These are phyloP conservation scores for Davidsoniella virescens DNA, from an alignment of 2,329 filamentous ascomycete genomes.

Conservation along the genomic window DNA sequence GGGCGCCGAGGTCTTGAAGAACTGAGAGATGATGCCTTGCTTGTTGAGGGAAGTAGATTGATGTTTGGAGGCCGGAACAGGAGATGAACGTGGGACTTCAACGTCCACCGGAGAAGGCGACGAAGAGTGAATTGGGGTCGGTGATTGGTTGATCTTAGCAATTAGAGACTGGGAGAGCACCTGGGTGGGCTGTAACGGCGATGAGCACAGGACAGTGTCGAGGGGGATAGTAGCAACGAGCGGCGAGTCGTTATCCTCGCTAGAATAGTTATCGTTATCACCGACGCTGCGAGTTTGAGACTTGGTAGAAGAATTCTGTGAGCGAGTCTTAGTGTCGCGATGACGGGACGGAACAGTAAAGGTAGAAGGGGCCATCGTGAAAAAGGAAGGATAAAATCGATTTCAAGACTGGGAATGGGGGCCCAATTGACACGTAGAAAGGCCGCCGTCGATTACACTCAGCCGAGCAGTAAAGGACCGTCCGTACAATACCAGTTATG, in stretches of 20 bases:
- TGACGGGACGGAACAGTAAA: background rate
- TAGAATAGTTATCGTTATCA: background rate
- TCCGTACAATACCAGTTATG: too few relatives aligned
- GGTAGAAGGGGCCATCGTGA: background rate
- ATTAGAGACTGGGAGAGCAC: constrained; percentile 19
- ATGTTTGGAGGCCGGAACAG: constrained; percentile 23
- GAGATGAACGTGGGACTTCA: constrained; percentile 84
- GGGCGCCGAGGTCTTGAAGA: constrained; percentile 9
- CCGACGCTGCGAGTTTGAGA: background rate
- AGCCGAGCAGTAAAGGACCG: too few relatives aligned
- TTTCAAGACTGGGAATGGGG: too few relatives aligned
- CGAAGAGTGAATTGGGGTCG: constrained; percentile 22
- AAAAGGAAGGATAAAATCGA: background rate
- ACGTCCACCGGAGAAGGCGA: constrained; percentile 30
- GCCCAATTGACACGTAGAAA: too few relatives aligned
- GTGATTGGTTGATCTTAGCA: constrained; percentile 1
- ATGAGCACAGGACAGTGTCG: constrained; percentile 30
- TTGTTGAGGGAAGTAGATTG: constrained; percentile 13
- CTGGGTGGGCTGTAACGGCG: constrained; percentile 30
- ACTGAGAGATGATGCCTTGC: constrained; percentile 23
- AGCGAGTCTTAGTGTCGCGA: background rate
- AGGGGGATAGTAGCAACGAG: constrained; percentile 17
- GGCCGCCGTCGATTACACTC: too few relatives aligned
- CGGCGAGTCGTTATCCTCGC: constrained; percentile 16
- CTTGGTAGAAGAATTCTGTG: background rate